Base-by-base conservation (phyloP, 441 rosid species). In the Pelargonium cotyledonis region DNA sequence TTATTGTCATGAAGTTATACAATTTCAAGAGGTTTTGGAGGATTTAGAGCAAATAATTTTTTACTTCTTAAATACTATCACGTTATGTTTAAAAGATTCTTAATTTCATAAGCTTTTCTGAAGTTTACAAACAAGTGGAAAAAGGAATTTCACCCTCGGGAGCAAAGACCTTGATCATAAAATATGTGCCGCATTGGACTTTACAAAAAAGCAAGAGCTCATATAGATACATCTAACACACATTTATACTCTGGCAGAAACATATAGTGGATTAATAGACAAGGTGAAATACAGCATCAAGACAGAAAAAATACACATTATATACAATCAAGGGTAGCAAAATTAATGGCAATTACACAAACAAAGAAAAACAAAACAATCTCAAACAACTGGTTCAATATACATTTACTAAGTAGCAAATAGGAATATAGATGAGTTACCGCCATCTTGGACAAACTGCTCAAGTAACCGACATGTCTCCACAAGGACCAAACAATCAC, bases 391-490 rank as follows among this genome's bases (percentile, higher is more conserved):
- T 58, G 49, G 47, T 62, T 10, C 74, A 21, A 21, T 58, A 55
- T n/a, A 65, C 19, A 43, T 55, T 47, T 21, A 18, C 73, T 51
- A 53, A 55, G 44, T 58, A 44, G 75, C 63, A 67, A 49, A 60
- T 35, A 35, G 38, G 38, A 35, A 35, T 12, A 44, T 23, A 8
- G 1, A 41, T 63, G 65, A 57, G 49, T 72, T 90, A 92, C 98
- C 95, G 64, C 71, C 77, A 72, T 81, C 86, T 66, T 40, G 84
- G 81, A 77, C 81, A 77, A 79, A 79, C 29, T 73, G 83, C 79
- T 77, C 82, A 77, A 95, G 85, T 70, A 80, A 75, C 57, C 79
- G 86, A 80, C 95, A 90, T 26, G 84, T 80, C 85, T 85, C 89
- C 83, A 85, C 85, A 31, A 95, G 92, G 70, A 82, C 72, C 43